A percentile compares a stretch with the other conserved stretches of the same genome.
Evolutionary conservation across 768 basidiomycete species (phyloP).

Genomic region (Leccinum incarnatum): DNA sequence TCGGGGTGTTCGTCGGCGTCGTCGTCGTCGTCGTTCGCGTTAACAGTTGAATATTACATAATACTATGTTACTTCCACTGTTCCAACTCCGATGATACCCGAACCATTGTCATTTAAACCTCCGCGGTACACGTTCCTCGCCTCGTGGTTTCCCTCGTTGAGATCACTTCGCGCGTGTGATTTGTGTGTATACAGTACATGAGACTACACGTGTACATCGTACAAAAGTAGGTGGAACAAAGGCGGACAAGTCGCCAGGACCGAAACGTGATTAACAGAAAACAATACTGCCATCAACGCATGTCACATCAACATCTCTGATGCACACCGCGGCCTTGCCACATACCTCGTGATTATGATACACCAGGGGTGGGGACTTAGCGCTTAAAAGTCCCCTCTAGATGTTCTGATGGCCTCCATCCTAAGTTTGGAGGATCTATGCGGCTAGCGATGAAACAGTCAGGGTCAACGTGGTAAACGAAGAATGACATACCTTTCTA

Average conservation of each 20-base stretch:
- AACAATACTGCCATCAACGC: not conserved
- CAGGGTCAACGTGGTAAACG: not conserved
- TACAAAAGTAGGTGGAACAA: slow-evolving; percentile 8
- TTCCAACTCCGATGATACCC: slow-evolving; percentile 20
- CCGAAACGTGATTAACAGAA: slow-evolving; percentile 13
- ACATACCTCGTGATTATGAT: slow-evolving; percentile 23
- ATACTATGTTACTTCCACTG: slow-evolving; percentile 12
- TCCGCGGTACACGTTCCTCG: slow-evolving; percentile 22
- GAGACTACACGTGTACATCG: slow-evolving; percentile 19
- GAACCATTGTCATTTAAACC: slow-evolving; percentile 9
- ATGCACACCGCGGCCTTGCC: not conserved
- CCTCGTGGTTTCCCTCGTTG: slow-evolving; percentile 20
- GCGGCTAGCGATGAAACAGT: slow-evolving; percentile 16
- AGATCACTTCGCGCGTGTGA: slow-evolving; percentile 24
- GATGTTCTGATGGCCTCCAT: slow-evolving; percentile 1
- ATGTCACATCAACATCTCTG: not conserved
- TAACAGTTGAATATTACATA: slow-evolving; percentile 19
- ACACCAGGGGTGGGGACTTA: slow-evolving; percentile 28
- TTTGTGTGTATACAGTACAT: not conserved
- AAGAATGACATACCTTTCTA: slow-evolving; percentile 21
- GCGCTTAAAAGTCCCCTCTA: slow-evolving; percentile 25
- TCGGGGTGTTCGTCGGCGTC: slow-evolving; percentile 5
- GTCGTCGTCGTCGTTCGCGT: slow-evolving; percentile 28
- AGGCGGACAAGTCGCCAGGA: slow-evolving; percentile 12
- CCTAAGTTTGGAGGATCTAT: slow-evolving; percentile 15